A percentile compares a stretch with the other conserved stretches of the same genome.
These are phyloP conservation scores for Dictyostelium brefeldianum DNA, from an alignment of 78 protist genomes.

Conservation along the genomic window DNA sequence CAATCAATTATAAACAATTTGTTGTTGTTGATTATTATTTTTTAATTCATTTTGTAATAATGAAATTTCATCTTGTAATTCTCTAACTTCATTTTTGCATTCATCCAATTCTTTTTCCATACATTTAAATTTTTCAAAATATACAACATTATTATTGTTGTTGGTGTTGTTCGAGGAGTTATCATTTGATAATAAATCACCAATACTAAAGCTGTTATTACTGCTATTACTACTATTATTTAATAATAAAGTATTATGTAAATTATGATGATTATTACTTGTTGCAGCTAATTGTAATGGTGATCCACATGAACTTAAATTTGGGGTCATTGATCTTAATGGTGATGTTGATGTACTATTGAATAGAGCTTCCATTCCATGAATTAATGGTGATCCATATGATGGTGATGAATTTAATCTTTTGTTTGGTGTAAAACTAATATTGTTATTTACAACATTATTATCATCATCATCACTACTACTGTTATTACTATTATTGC, in stretches of 20 bases:
- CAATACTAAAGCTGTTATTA: background rate
- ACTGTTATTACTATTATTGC: background rate
- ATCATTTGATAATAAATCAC: background rate
- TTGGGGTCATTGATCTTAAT: background rate
- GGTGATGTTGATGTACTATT: background rate
- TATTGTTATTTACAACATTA: background rate
- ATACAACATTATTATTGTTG: background rate
- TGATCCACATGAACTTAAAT: background rate
- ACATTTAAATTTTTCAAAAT: slow-evolving; percentile 3
- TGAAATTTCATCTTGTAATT: slow-evolving; percentile 5
- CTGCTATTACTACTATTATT: background rate
- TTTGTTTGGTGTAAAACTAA: background rate
- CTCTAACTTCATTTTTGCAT: slow-evolving; percentile 29
- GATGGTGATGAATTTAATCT: slow-evolving; percentile 7
- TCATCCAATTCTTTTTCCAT: slow-evolving; percentile 23
- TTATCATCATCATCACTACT: slow-evolving; percentile 13
- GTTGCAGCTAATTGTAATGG: background rate
- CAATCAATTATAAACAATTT: background rate
- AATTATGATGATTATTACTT: background rate
- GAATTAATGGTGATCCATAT: slow-evolving; percentile 1
- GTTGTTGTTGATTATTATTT: background rate
- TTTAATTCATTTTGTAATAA: slow-evolving; percentile 25
- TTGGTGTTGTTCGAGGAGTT: background rate
- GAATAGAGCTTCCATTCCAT: slow-evolving; percentile 26
- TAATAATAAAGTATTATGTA: background rate